Conservation (phyloP, 768 basidiomycete species). For the Clitopilus hobsonii region DNA sequence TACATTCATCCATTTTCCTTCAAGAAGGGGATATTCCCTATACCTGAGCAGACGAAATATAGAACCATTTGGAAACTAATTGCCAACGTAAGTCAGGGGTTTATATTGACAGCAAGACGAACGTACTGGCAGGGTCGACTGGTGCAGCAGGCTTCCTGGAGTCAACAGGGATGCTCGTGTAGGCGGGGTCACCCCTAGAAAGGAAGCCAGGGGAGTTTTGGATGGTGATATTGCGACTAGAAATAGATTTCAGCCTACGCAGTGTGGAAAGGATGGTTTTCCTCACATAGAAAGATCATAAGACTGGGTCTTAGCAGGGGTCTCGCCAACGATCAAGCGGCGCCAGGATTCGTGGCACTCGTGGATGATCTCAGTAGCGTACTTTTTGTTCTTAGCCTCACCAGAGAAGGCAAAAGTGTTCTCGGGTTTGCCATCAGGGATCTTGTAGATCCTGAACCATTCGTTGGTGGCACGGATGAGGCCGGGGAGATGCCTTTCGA, state of each 20-base stretch:
- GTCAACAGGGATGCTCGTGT: conserved; percentile 67
- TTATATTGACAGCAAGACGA: not conserved
- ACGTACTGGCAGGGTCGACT: conserved; percentile 85
- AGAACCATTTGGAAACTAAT: conserved; percentile 89
- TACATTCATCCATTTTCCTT: conserved; percentile 4
- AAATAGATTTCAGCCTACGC: conserved; percentile 5
- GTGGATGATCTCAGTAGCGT: conserved; percentile 97
- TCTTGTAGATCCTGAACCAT: conserved; percentile 99
- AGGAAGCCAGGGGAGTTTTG: conserved; percentile 70
- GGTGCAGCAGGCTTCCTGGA: conserved; percentile 83
- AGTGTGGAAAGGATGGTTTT: not conserved
- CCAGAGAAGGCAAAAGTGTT: conserved; percentile 99
- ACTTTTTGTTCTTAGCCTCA: conserved; percentile 99
- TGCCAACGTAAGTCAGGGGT: conserved; percentile 4
- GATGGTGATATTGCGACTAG: conserved; percentile 77
- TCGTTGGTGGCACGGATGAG: conserved; percentile 96
- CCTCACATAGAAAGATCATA: conserved; percentile 87
- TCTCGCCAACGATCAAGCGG: conserved; percentile 80
- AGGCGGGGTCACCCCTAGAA: conserved; percentile 54
- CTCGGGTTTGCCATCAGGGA: conserved; percentile 93
- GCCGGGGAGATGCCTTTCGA: conserved; percentile 96
- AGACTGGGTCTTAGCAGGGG: conserved; percentile 60
- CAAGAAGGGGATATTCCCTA: conserved; percentile 22
- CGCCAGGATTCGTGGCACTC: conserved; percentile 99
- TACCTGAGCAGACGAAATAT: conserved; percentile 86